These are phyloP conservation scores for Chytriomyces sp. DNA, from an alignment of 192 early-diverging fungal species.

Conservation along the genomic window DNA sequence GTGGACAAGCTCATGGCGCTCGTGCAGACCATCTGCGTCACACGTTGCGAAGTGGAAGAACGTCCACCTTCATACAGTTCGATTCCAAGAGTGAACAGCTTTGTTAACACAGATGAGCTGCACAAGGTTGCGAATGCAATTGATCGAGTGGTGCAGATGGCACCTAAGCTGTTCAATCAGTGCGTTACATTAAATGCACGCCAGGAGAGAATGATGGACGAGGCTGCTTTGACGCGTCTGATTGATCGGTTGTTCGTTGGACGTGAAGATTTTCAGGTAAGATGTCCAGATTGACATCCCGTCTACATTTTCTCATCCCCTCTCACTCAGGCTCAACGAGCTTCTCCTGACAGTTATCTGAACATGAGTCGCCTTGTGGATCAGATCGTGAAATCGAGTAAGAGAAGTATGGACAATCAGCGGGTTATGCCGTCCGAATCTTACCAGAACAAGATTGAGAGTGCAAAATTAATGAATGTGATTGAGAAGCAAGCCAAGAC, in stretches of 20 bases:
- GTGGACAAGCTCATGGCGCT: slow-evolving; percentile 43
- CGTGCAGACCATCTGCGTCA: slow-evolving; percentile 34
- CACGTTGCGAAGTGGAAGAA: slow-evolving; percentile 3
- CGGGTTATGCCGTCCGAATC: slow-evolving; percentile 29
- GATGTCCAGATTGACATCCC: too few relatives aligned
- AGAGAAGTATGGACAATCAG: slow-evolving; percentile 42
- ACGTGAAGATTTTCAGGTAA: slow-evolving; percentile 35
- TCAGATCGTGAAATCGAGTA: slow-evolving; percentile 36
- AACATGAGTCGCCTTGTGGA: slow-evolving; percentile 36
- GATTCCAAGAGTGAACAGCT: not conserved
- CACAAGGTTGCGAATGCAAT: slow-evolving; percentile 33
- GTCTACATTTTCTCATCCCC: slow-evolving; percentile 5
- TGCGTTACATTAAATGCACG: slow-evolving; percentile 34
- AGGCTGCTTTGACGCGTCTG: slow-evolving; percentile 35
- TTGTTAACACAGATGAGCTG: slow-evolving; percentile 15
- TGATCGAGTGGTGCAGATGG: slow-evolving; percentile 37
- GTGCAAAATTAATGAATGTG: slow-evolving; percentile 26
- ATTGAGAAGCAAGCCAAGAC: slow-evolving; percentile 35
- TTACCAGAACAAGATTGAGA: slow-evolving; percentile 32
- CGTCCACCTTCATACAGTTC: slow-evolving; percentile 26
- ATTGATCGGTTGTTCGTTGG: slow-evolving; percentile 38
- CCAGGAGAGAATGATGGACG: slow-evolving; percentile 44
- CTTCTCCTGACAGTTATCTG: not conserved
- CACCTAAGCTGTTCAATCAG: slow-evolving; percentile 42
- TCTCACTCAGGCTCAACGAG: slow-evolving; percentile 12